Evolutionary conservation across 1,284 basidiomycete species (phyloP), one percentile per base, ranked within the genome.

Genomic region (Ceratobasidium sp.): DNA sequence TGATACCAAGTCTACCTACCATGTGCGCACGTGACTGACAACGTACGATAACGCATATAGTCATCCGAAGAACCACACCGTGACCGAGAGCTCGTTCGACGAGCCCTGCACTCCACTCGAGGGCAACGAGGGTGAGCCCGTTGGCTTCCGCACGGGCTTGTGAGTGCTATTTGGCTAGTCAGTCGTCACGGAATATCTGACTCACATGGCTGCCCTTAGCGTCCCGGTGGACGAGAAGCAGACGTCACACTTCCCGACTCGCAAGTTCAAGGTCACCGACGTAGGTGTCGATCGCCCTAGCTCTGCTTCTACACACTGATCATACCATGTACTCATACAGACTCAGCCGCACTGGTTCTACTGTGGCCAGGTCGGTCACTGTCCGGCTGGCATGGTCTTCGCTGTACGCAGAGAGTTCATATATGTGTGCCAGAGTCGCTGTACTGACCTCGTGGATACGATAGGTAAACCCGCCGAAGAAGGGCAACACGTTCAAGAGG

Each of bases 331-430:
- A 23, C 33, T 13, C 4, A 23, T 61, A 13, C 40, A 56, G 56
- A 42, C 17, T 2, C 38, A 76, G 28, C 69, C 77, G 5, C 64
- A 75, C 70, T 78, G 77, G 77, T 71, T 78, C 52, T 70, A 78
- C 77, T 78, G 77, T 46, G 64, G 68, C 42, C 77, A 78, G 50
- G 33, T 26, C 38, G 69, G 69, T 1, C 69, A 73, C 20, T 73
- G 57, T 23, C 40, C 69, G 3, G 17, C 20, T 20, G 77, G 77
- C 15, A 78, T 78, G 77, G 71, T 78, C 40, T 78, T 78, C 26
- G 77, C 71, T n/a, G 71, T 68, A 61, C 48, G 73, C 57, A 78
- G 20, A 78, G 20, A 61, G 54, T 9, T 4, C 26, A 12, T 28
- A 57, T 23, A 12, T 42, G 42, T 20, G 48, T 33, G 12, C 17